Percentiles rank a stretch among this genome's conserved stretches.
phyloP scores from a whole-genome alignment of 1,284 basidiomycete species.

The Termitomyces sp. region DNA sequence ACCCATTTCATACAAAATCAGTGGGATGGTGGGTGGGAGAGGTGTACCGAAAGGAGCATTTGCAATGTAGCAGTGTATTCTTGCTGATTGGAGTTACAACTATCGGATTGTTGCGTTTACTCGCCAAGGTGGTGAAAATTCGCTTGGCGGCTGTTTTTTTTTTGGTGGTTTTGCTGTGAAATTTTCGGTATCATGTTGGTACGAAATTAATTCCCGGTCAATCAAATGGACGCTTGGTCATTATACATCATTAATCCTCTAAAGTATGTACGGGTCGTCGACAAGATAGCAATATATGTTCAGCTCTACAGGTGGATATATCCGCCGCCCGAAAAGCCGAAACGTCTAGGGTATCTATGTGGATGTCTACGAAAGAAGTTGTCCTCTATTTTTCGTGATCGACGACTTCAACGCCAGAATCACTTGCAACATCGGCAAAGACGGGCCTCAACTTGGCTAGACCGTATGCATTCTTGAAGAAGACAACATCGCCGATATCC shows the following conservation, averaged over 20 bases:
- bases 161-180: too few relatives aligned
- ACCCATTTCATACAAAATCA: neutral
- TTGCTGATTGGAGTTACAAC: neutral
- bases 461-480: constrained; percentile 87
- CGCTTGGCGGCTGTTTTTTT: neutral
- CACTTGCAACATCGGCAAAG: constrained; percentile 64
- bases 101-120: neutral
- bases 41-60: neutral
- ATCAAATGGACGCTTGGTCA: neutral
- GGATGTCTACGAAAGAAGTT: constrained; percentile 4
- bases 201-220: too few relatives aligned
- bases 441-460: constrained; percentile 67
- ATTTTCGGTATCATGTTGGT: too few relatives aligned
- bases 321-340: neutral
- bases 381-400: constrained; percentile 32
- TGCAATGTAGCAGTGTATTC: neutral
- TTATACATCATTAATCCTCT: neutral
- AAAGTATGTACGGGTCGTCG: neutral
- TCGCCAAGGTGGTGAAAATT: neutral
- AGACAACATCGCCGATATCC: constrained; percentile 86
- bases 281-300: neutral
- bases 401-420: constrained; percentile 80
- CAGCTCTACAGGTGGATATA: neutral
- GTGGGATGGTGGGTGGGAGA: constrained; percentile 2
- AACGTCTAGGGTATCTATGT: constrained; percentile 14